Percentiles rank a stretch among this genome's conserved stretches.
Evolutionary conservation across 2,329 filamentous ascomycete genomes (phyloP).

Genomic region (Diaporthe longicolla): DNA sequence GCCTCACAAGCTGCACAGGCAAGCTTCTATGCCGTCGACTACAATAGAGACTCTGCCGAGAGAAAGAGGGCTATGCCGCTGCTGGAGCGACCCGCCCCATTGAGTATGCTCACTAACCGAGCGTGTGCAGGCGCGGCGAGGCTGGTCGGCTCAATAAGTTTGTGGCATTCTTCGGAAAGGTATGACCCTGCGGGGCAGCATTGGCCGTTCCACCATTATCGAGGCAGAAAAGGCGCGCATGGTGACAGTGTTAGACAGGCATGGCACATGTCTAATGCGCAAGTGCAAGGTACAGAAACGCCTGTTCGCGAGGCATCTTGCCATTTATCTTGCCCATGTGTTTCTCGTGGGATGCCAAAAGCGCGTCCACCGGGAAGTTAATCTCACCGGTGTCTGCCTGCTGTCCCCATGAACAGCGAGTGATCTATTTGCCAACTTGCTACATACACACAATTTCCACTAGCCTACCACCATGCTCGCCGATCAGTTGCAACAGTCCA

Average conservation of each 20-base stretch:
- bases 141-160: too few relatives aligned
- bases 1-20: too few relatives aligned
- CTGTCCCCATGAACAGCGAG: background rate
- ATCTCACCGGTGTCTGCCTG: background rate
- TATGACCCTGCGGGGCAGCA: background rate
- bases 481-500: background rate
- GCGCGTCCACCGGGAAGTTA: background rate
- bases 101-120: too few relatives aligned
- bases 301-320: background rate
- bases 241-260: background rate
- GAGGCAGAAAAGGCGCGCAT: too few relatives aligned
- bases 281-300: background rate
- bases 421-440: background rate
- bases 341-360: background rate
- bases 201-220: background rate
- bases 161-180: background rate
- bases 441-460: constrained; percentile 1
- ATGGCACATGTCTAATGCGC: too few relatives aligned
- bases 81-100: background rate
- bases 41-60: too few relatives aligned
- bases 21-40: background rate
- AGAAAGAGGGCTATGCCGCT: too few relatives aligned
- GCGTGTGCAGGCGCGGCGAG: too few relatives aligned
- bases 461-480: background rate
- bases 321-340: background rate